These are phyloP conservation scores for Fusarium brachygibbosum DNA, from an alignment of 2,329 filamentous ascomycete species.

Conservation along the genomic window DNA sequence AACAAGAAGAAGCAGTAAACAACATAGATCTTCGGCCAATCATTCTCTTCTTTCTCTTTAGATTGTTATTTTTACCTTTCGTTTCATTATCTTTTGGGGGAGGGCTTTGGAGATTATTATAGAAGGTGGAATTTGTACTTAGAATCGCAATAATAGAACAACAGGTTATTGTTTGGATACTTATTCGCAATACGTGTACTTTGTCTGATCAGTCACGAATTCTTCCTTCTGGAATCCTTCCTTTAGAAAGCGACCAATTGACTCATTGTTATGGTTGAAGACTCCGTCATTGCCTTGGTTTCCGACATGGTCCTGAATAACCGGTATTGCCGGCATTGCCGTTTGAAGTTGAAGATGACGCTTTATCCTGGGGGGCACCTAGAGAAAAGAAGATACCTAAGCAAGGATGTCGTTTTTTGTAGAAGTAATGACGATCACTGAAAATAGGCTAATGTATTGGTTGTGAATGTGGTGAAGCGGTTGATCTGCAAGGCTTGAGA, in stretches of 20 bases:
- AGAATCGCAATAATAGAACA: slow-evolving; percentile 1
- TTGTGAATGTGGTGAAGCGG: neutral
- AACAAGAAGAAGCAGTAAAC: slow-evolving; percentile 36
- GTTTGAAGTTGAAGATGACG: neutral
- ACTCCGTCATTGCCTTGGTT: neutral
- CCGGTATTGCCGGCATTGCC: slow-evolving; percentile 19
- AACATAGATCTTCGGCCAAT: neutral
- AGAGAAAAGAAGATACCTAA: neutral
- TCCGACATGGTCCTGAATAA: slow-evolving; percentile 15
- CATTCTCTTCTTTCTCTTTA: neutral
- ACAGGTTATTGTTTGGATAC: slow-evolving; percentile 6
- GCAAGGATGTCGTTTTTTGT: rapidly evolving
- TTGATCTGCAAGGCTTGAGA: neutral
- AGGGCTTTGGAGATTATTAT: slow-evolving; percentile 7
- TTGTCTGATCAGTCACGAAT: neutral
- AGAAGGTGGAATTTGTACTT: slow-evolving; percentile 26
- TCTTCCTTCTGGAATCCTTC: neutral
- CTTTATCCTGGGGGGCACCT: neutral
- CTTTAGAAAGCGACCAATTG: neutral
- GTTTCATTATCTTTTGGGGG: slow-evolving; percentile 14
- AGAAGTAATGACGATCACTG: neutral
- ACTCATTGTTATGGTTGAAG: neutral
- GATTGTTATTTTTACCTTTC: slow-evolving; percentile 12
- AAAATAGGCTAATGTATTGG: rapidly evolving
- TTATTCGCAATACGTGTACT: neutral